phyloP scores from a whole-genome alignment of 176 grass and related monocot species.

The Oryza coarctata region DNA sequence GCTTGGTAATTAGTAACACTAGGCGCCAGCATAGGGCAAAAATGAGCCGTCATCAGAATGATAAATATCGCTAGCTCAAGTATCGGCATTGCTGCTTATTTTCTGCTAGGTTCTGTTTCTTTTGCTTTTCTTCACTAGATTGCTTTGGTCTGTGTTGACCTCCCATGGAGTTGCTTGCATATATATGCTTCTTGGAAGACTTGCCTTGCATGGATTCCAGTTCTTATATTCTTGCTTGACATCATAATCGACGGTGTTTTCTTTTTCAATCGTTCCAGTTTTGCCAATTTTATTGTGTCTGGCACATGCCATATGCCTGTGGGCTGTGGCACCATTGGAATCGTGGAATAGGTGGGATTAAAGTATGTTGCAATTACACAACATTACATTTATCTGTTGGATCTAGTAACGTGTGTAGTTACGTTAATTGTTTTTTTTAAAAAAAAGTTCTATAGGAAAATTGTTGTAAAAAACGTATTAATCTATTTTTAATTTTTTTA shows the following conservation, averaged over 20 bases:
- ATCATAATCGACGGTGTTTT: neutral
- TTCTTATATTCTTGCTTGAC: conserved; percentile 42
- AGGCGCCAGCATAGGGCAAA: conserved; percentile 53
- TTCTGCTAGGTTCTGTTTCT: neutral
- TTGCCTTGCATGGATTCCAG: conserved; percentile 2
- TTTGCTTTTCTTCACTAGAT: conserved; percentile 27
- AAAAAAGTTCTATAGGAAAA: too few relatives aligned
- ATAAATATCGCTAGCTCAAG: conserved; percentile 50
- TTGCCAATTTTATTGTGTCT: neutral
- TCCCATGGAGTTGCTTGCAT: conserved; percentile 38
- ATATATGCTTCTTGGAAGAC: conserved; percentile 34
- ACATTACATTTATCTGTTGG: neutral
- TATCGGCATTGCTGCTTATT: conserved; percentile 40
- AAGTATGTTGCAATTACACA: neutral
- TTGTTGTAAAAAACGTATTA: too few relatives aligned
- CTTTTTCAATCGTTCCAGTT: neutral
- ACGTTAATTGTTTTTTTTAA: neutral
- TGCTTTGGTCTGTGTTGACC: conserved; percentile 28
- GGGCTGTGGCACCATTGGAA: neutral
- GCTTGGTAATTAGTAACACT: conserved; percentile 46
- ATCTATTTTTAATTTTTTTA: too few relatives aligned
- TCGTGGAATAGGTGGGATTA: neutral
- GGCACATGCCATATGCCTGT: neutral
- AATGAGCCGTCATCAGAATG: conserved; percentile 57
- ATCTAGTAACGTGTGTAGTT: neutral